Percentiles rank a stretch among this genome's conserved stretches.
These are phyloP conservation scores for Rhodosorus marinus DNA, from an alignment of 23 red algal species.

Conservation along the genomic window DNA sequence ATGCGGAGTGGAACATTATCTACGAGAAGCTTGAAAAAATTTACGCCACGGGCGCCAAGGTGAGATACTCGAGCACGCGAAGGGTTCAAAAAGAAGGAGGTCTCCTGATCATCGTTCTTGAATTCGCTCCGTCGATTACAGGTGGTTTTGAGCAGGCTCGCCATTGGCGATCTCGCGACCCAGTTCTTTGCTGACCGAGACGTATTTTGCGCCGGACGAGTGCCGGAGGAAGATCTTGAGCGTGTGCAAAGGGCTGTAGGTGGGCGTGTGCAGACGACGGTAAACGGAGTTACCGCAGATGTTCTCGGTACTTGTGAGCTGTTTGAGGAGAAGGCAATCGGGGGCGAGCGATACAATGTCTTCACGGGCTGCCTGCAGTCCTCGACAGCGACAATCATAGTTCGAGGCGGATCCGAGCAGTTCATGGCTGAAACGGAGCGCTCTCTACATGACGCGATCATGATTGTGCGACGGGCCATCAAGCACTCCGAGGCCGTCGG, in stretches of 20 bases:
- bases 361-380: conserved; percentile 82
- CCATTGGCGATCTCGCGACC: conserved; percentile 96
- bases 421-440: conserved; percentile 97
- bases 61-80: too few relatives aligned
- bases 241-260: conserved; percentile 66
- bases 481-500: conserved; percentile 73
- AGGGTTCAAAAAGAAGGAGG: too few relatives aligned
- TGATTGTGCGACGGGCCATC: conserved; percentile 86
- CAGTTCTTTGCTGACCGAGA: conserved; percentile 98
- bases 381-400: conserved; percentile 72
- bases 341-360: conserved; percentile 91
- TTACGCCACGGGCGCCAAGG: conserved; percentile 63
- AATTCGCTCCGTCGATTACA: too few relatives aligned
- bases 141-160: conserved; percentile 77
- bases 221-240: conserved; percentile 61
- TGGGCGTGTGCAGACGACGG: conserved; percentile 69
- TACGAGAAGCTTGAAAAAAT: conserved; percentile 90
- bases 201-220: conserved; percentile 92
- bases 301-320: conserved; percentile 68
- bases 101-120: too few relatives aligned
- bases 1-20: conserved; percentile 98
- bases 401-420: conserved; percentile 91
- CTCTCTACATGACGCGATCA: conserved; percentile 86
- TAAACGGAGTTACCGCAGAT: conserved; percentile 35
- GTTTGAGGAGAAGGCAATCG: conserved; percentile 84